phyloP scores from a whole-genome alignment of 148 eudicot species.

The Cornus suecica region DNA sequence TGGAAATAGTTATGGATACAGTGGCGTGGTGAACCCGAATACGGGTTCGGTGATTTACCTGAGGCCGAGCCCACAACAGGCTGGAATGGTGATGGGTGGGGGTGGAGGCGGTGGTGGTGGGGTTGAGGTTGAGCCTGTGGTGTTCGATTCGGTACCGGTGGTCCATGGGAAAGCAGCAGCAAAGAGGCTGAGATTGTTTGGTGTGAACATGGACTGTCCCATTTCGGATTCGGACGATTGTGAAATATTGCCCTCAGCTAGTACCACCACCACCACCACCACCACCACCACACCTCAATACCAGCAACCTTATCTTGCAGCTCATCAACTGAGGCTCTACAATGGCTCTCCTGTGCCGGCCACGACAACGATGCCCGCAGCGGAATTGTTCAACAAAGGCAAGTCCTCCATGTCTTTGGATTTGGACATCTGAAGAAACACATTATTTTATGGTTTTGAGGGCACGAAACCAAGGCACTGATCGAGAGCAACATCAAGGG shows the following conservation, averaged over 20 bases:
- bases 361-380: neutral
- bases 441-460: neutral
- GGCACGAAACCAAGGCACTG: too few species aligned
- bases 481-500: neutral
- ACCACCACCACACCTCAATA: neutral
- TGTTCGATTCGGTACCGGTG: slow-evolving; percentile 72
- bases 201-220: slow-evolving; percentile 93
- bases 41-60: slow-evolving; percentile 33
- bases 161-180: slow-evolving; percentile 69
- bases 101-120: slow-evolving; percentile 14
- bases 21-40: neutral
- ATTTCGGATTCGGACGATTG: slow-evolving; percentile 36
- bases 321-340: slow-evolving; percentile 36
- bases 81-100: slow-evolving; percentile 15
- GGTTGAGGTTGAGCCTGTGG: slow-evolving; percentile 26
- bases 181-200: slow-evolving; percentile 80
- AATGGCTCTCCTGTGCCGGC: slow-evolving; percentile 5
- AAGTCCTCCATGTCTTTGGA: slow-evolving; percentile 55
- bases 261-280: slow-evolving; percentile 9
- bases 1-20: neutral
- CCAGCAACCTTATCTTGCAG: slow-evolving; percentile 12
- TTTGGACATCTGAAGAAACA: slow-evolving; percentile 34
- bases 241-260: slow-evolving; percentile 29
- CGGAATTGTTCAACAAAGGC: slow-evolving; percentile 29
- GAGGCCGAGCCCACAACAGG: slow-evolving; percentile 20